Conservation (phyloP, 306 rosid genomes). For the Cucurbita argyrosperma region DNA sequence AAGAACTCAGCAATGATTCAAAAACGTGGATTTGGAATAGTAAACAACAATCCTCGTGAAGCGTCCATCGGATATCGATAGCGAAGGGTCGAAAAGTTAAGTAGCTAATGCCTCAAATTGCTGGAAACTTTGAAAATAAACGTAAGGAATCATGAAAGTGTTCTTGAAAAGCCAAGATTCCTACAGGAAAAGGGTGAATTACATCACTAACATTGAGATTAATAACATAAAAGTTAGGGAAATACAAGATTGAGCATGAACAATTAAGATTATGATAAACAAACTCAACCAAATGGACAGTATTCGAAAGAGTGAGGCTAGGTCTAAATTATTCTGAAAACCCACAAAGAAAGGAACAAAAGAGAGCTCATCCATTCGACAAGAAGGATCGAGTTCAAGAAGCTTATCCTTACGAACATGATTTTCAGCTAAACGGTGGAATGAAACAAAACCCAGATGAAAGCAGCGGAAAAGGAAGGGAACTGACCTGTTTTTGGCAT, state of each 20-base stretch:
- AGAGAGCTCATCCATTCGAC: background rate
- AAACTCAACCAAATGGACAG: background rate
- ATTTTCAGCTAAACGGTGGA: background rate
- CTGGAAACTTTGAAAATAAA: background rate
- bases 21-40: constrained; percentile 17
- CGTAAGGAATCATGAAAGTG: background rate
- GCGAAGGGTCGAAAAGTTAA: background rate
- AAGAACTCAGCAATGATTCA: constrained; percentile 14
- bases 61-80: background rate
- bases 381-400: background rate
- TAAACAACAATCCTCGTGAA: background rate
- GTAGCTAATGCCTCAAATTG: background rate
- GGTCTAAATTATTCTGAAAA: background rate
- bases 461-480: background rate
- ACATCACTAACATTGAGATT: background rate
- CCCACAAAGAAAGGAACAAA: background rate
- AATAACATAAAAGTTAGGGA: background rate
- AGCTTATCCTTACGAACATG: background rate
- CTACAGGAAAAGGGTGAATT: background rate
- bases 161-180: background rate
- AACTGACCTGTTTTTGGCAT: background rate
- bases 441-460: background rate
- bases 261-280: background rate
- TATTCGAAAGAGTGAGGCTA: background rate
- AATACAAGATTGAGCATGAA: background rate